A percentile compares a stretch with the other conserved stretches of the same genome.
phyloP scores from a whole-genome alignment of 345 rosid genomes.

The Schrenkiella parvula region DNA sequence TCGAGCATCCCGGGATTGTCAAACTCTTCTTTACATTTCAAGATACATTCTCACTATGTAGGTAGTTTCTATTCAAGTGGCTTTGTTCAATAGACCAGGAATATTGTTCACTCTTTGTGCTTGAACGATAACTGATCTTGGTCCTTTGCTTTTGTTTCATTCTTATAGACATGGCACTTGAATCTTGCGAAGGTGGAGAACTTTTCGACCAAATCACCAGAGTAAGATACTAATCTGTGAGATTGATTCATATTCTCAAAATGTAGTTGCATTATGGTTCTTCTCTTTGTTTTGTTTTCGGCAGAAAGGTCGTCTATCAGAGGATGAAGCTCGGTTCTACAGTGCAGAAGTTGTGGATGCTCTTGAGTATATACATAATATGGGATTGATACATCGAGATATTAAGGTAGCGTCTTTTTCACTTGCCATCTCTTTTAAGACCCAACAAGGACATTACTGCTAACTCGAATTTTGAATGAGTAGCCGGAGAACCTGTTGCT shows the following conservation, averaged over 20 bases:
- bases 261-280: not conserved
- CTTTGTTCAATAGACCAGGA: not conserved
- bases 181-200: slow-evolving; percentile 98
- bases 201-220: slow-evolving; percentile 97
- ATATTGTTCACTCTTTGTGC: not conserved
- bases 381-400: slow-evolving; percentile 96
- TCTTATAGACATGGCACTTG: slow-evolving; percentile 92
- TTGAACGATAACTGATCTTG: slow-evolving; percentile 24
- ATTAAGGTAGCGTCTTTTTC: slow-evolving; percentile 58
- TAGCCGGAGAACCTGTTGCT: slow-evolving; percentile 97
- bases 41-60: slow-evolving; percentile 85
- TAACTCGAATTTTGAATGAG: slow-evolving; percentile 27
- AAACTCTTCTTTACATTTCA: slow-evolving; percentile 88
- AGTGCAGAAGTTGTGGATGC: slow-evolving; percentile 93
- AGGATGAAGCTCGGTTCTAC: slow-evolving; percentile 91
- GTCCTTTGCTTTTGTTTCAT: not conserved
- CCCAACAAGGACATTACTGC: not conserved
- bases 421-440: not conserved
- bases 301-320: slow-evolving; percentile 79
- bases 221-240: slow-evolving; percentile 45
- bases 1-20: slow-evolving; percentile 94
- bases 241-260: not conserved
- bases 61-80: slow-evolving; percentile 32
- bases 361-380: slow-evolving; percentile 86
- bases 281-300: not conserved